Conservation (phyloP, 176 grass and related monocot genomes). For the Bromus sterilis region DNA sequence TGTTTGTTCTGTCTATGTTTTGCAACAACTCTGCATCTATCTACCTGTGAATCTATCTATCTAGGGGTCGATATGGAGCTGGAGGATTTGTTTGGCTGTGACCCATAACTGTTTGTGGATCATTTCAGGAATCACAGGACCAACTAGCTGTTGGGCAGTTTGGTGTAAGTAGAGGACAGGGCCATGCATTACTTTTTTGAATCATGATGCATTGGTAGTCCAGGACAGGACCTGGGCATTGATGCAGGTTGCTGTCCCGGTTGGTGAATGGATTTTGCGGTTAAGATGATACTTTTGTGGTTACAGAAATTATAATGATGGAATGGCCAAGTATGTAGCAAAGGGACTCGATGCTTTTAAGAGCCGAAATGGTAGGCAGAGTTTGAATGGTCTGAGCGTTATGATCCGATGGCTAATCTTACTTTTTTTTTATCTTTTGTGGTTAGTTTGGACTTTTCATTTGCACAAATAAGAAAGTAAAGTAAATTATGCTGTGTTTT, state of each 20-base stretch:
- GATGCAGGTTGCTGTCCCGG: neutral
- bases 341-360: neutral
- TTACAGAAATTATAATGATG: neutral
- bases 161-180: neutral
- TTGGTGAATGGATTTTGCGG: neutral
- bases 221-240: neutral
- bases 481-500: too few relatives aligned
- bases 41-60: neutral
- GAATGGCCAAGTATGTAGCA: neutral
- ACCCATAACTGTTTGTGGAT: neutral
- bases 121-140: neutral
- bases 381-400: too few relatives aligned
- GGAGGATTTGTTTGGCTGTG: neutral
- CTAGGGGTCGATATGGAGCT: neutral
- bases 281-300: neutral
- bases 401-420: too few relatives aligned
- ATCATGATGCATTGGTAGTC: neutral
- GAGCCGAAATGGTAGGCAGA: neutral
- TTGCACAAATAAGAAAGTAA: too few relatives aligned
- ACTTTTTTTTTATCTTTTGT: too few relatives aligned
- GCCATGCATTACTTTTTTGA: neutral
- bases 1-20: neutral
- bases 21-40: constrained; percentile 1
- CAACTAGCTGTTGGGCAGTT: neutral
- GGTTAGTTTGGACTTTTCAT: too few relatives aligned